Base-by-base conservation (phyloP, 1,284 basidiomycete genomes). In the Grifola frondosa region DNA sequence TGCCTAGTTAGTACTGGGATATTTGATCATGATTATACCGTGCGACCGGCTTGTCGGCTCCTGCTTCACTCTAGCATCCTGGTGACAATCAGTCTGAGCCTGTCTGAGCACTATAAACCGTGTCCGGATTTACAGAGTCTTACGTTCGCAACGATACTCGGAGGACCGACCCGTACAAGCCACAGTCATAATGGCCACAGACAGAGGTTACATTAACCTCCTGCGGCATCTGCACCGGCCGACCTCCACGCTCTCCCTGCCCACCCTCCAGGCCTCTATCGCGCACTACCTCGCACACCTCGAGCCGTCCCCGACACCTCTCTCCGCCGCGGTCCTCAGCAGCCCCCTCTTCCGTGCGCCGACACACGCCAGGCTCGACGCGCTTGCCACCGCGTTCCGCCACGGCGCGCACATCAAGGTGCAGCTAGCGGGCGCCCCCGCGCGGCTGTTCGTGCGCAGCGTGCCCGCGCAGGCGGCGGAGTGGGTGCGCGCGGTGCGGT, bases 301-400 rank as follows among this genome's bases (percentile, higher is more conserved):
- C 23, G 57, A 67, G 13, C 78, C 74, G 5, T 66, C 74, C 1
- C 79, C 85, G 3, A 84, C 84, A 0, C 75, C 82, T 0, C 71
- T 89, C 13, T 73, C 80, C 0, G 85, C 81, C n/a, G 73, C 78
- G 7, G 70, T 79, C 25, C 72, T 88, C 44, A 76, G 77, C 28
- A 82, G 81, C 30, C 74, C 80, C 2, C 77, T 79, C 54, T 75
- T 80, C 31, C 65, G 68, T 16, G 72, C 77, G 0, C 40, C 53
- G 43, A 44, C 52, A 4, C 64, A 78, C 47, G 56, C 67, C 16
- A 77, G 71, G 50, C 71, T 85, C 12, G 69, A 78, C 42, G 65
- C 73, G 0, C 71, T 89, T 21, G 63, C 68, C 6, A 73, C 73
- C 11, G 74, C 81, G 9, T 82, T 85, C 57, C 73, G 81, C 11